phyloP scores from a whole-genome alignment of 257 asterid species.

The Orobanche coerulescens region DNA sequence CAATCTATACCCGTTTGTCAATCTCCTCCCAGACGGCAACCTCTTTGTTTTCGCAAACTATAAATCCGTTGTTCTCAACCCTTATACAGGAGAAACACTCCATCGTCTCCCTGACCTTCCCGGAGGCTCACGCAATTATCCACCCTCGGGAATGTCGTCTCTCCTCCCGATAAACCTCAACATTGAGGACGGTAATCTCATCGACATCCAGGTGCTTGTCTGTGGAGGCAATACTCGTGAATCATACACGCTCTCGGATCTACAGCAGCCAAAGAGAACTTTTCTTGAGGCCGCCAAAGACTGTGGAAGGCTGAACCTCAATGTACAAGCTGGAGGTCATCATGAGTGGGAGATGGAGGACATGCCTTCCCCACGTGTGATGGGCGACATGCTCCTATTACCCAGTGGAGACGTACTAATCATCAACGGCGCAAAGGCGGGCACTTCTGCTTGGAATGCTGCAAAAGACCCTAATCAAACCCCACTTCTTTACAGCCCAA shows the following conservation, averaged over 20 bases:
- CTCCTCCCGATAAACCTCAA: slow-evolving; percentile 61
- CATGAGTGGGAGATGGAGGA: slow-evolving; percentile 69
- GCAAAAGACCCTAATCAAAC: slow-evolving; percentile 50
- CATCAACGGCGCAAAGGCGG: slow-evolving; percentile 58
- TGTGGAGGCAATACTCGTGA: slow-evolving; percentile 73
- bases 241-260: slow-evolving; percentile 37
- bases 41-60: slow-evolving; percentile 66
- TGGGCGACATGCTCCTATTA: slow-evolving; percentile 70
- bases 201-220: slow-evolving; percentile 41
- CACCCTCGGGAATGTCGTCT: slow-evolving; percentile 69
- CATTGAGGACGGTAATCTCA: not conserved
- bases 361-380: slow-evolving; percentile 69
- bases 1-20: slow-evolving; percentile 75
- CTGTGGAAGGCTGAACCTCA: slow-evolving; percentile 52
- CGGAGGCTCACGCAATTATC: slow-evolving; percentile 75
- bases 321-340: slow-evolving; percentile 14
- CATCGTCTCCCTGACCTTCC: slow-evolving; percentile 48
- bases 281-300: slow-evolving; percentile 51
- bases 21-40: slow-evolving; percentile 81
- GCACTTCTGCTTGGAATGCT: slow-evolving; percentile 75
- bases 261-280: slow-evolving; percentile 32
- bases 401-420: slow-evolving; percentile 70
- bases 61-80: slow-evolving; percentile 57
- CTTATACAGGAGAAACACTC: slow-evolving; percentile 44
- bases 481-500: slow-evolving; percentile 59